These are phyloP conservation scores for Trichothecium sympodiale DNA, from an alignment of 2,329 filamentous ascomycete genomes.

Conservation along the genomic window DNA sequence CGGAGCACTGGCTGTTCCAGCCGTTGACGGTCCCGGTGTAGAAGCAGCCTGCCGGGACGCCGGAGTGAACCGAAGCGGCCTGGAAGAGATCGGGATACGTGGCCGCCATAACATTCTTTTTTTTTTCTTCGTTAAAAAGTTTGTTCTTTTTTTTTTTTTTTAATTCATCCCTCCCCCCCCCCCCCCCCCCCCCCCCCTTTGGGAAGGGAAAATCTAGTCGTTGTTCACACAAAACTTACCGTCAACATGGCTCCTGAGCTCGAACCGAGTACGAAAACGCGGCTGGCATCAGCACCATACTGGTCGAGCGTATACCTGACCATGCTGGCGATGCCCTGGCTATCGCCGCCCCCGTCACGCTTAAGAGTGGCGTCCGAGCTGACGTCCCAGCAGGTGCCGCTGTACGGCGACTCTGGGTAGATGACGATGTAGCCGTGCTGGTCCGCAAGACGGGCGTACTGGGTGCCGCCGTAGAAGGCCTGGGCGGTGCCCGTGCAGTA, in stretches of 20 bases:
- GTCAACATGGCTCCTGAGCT: conserved; percentile 41
- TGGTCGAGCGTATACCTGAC: conserved; percentile 40
- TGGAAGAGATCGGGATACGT: conserved; percentile 36
- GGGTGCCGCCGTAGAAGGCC: conserved; percentile 34
- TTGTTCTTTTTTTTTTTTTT: too few species aligned
- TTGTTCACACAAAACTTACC: too few species aligned
- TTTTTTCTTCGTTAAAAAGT: too few species aligned
- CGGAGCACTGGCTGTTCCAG: conserved; percentile 42
- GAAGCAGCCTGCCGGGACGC: conserved; percentile 33
- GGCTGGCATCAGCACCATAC: conserved; percentile 38
- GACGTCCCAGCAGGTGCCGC: conserved; percentile 48
- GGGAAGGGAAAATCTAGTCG: too few species aligned
- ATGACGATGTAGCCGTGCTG: conserved; percentile 36
- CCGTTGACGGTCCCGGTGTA: conserved; percentile 25
- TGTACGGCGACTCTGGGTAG: conserved; percentile 41
- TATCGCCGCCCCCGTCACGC: conserved; percentile 46
- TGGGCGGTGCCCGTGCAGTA: conserved; percentile 40
- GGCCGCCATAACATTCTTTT: conserved; percentile 30
- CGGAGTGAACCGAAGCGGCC: conserved; percentile 31
- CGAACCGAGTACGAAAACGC: conserved; percentile 42
- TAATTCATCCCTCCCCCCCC: too few species aligned
- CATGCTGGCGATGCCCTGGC: conserved; percentile 47
- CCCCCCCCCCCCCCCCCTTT: too few species aligned
- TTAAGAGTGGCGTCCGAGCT: conserved; percentile 36
- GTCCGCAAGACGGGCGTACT: conserved; percentile 33